A percentile compares a stretch with the other conserved stretches of the same genome.
These are phyloP conservation scores for Aspergillus fumigatus DNA, from an alignment of 2,329 filamentous ascomycete genomes.

Conservation along the genomic window DNA sequence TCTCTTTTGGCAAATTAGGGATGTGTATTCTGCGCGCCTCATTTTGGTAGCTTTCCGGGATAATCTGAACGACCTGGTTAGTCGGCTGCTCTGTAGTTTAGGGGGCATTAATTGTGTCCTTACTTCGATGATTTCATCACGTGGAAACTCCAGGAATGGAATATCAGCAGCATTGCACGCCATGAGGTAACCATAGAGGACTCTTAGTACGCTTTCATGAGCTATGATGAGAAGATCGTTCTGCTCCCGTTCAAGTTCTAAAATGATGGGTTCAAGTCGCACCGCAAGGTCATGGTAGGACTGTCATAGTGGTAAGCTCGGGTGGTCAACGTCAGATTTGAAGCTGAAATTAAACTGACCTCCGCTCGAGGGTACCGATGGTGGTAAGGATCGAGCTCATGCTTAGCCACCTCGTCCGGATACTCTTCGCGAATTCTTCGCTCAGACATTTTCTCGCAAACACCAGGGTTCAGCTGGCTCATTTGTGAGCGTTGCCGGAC, in stretches of 20 bases:
- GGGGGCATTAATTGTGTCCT: slow-evolving; percentile 11
- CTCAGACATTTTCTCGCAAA: slow-evolving; percentile 91
- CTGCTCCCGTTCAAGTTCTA: slow-evolving; percentile 93
- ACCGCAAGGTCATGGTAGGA: slow-evolving; percentile 99
- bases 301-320: slow-evolving; percentile 41
- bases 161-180: slow-evolving; percentile 95
- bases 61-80: slow-evolving; percentile 57
- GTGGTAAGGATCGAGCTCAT: slow-evolving; percentile 92
- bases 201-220: slow-evolving; percentile 94
- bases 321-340: not conserved
- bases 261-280: slow-evolving; percentile 92
- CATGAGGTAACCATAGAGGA: slow-evolving; percentile 97
- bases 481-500: slow-evolving; percentile 91
- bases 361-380: slow-evolving; percentile 94
- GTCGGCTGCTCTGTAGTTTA: slow-evolving; percentile 1
- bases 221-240: slow-evolving; percentile 98
- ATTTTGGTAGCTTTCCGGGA: slow-evolving; percentile 96
- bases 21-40: slow-evolving; percentile 88
- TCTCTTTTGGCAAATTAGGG: slow-evolving; percentile 58
- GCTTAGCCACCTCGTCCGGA: slow-evolving; percentile 86
- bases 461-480: slow-evolving; percentile 94
- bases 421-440: slow-evolving; percentile 73
- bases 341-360: slow-evolving; percentile 45
- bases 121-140: slow-evolving; percentile 93
- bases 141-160: slow-evolving; percentile 85